A percentile compares a stretch with the other conserved stretches of the same genome.
phyloP scores from a whole-genome alignment of 768 basidiomycete species.

The Gloeostereum incarnatum region DNA sequence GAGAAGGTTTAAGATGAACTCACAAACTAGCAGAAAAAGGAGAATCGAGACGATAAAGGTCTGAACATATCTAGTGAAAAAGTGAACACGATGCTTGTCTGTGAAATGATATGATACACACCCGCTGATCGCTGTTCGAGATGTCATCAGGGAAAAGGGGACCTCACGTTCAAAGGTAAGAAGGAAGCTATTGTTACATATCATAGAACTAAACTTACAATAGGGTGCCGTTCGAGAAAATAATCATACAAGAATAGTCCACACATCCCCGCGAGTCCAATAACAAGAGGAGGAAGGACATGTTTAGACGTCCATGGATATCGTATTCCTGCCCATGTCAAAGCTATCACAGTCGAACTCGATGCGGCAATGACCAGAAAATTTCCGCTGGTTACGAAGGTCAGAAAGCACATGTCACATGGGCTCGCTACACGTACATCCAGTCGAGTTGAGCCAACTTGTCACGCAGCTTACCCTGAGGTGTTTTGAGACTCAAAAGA shows the following conservation, averaged over 20 bases:
- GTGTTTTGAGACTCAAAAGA: neutral
- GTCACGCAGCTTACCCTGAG: neutral
- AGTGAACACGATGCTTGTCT: too few species aligned
- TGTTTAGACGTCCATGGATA: constrained; percentile 5
- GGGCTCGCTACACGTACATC: neutral
- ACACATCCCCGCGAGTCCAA: neutral
- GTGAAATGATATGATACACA: too few species aligned
- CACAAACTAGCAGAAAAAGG: neutral
- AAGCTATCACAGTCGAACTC: neutral
- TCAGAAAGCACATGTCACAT: constrained; percentile 1
- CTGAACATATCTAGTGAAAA: too few species aligned
- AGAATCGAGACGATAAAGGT: too few species aligned
- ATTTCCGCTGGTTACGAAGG: neutral
- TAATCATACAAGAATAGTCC: constrained; percentile 1
- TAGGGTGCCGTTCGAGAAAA: too few species aligned
- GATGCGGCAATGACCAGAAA: neutral
- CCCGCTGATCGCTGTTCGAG: neutral
- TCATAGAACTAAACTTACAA: neutral
- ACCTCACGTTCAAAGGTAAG: neutral
- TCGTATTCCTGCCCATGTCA: constrained; percentile 5
- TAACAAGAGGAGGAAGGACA: constrained; percentile 2
- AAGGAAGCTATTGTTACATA: neutral
- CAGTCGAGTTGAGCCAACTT: constrained; percentile 2
- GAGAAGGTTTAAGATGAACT: too few species aligned
- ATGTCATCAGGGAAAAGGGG: neutral